Base-by-base conservation (phyloP, 1,139 yeast genomes). In the Petasospora fabianii region DNA sequence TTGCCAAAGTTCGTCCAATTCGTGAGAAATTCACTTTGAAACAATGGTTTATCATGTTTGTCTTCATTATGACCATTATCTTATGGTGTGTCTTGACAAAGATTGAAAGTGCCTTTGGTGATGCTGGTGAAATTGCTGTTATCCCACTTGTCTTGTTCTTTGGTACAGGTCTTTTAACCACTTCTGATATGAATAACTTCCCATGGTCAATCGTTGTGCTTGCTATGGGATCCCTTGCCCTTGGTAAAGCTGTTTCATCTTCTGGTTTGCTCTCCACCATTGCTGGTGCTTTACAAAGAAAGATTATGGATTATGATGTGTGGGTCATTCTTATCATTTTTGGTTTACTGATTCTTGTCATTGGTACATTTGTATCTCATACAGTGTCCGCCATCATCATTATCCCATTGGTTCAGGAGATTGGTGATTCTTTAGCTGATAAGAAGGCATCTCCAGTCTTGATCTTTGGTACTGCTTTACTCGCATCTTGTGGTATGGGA, bases 171-270 rank as follows among this genome's bases (percentile, higher is more conserved):
- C 57, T 82, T 41, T 62, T 82, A 46, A 67, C 79, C 5, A 75
- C 84, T 0, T 76, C 76, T 35, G 88, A 81, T 56, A 73, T 82
- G 52, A 80, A 81, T 56, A 76, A 77, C 47, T 81, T 80, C 60
- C 86, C 87, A 6, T 82, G 90, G 90, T 76, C 81, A 33, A 81
- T 81, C 54, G 86, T 81, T 17, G 72, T 81, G 6, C 66, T 82
- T 46, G 88, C 88, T 3, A 81, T 81, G 87, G 90, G 90, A 36
- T 87, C 88, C 53, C 73, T 83, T 30, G 84, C 87, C 2, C 65
- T 82, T 38, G 88, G 90, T 53, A 78, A 77, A 48, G 86, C 86
- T 1, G 87, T 82, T 11, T 74, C 84, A 0, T 76, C 84, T 3
- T 80, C 85, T 2, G 90, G 90, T 2, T 64, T 82, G 47, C 65